Conservation (phyloP, 2,329 filamentous ascomycete species). For the Diaporthe capsici region DNA sequence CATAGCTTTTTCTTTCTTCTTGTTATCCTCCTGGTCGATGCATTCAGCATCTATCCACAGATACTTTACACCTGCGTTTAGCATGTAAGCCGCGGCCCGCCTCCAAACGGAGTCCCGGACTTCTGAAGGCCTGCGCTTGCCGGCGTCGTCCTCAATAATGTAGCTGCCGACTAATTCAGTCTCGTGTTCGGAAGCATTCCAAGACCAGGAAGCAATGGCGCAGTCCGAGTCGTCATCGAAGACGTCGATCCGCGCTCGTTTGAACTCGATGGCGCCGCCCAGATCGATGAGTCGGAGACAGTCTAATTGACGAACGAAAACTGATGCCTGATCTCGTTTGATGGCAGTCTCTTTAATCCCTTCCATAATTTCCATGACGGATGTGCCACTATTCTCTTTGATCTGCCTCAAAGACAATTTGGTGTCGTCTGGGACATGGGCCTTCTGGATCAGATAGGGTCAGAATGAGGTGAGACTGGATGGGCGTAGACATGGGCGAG, state of each 20-base stretch:
- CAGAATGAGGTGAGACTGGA: background rate
- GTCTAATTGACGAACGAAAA: background rate
- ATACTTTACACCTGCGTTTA: fast-evolving
- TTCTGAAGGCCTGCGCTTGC: background rate
- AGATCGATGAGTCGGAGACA: background rate
- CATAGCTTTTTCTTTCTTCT: background rate
- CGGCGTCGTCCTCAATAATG: background rate
- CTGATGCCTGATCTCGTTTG: background rate
- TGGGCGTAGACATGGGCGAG: background rate
- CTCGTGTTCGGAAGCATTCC: background rate
- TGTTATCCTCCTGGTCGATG: background rate
- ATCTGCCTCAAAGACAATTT: background rate
- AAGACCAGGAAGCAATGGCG: background rate
- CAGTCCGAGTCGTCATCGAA: background rate
- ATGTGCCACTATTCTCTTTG: background rate
- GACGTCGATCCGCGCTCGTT: background rate
- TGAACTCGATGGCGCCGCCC: background rate
- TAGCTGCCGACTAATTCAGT: background rate
- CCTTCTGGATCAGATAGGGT: background rate
- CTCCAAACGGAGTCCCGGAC: background rate
- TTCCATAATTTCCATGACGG: background rate
- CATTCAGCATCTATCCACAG: background rate
- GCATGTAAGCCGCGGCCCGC: background rate
- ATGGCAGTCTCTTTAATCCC: background rate
- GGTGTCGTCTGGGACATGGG: background rate